A percentile compares a stretch with the other conserved stretches of the same genome.
Evolutionary conservation across 768 basidiomycete species (phyloP).

Genomic region (Mycena polygramma): DNA sequence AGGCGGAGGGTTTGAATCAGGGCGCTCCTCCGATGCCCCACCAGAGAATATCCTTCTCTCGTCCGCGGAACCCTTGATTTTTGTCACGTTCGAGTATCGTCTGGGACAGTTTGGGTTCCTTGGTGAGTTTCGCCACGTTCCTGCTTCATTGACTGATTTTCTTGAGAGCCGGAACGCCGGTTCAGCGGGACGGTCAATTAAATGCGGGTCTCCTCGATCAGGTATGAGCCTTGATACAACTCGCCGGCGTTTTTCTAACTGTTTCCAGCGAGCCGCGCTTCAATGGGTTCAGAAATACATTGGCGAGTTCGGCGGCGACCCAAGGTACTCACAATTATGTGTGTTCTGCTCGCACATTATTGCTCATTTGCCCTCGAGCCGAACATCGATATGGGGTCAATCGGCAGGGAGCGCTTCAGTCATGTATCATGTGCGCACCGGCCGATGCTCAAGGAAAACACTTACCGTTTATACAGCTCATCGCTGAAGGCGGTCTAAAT

Average conservation of each 20-base stretch:
- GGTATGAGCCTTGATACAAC: constrained; percentile 7
- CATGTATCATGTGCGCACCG: too few species aligned
- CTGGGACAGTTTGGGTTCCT: constrained; percentile 58
- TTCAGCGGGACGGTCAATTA: constrained; percentile 46
- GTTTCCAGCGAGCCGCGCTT: constrained; percentile 50
- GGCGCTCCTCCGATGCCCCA: constrained; percentile 47
- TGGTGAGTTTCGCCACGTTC: constrained; percentile 37
- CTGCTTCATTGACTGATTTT: neutral
- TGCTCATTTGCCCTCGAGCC: too few species aligned
- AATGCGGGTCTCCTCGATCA: constrained; percentile 54
- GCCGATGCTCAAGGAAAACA: too few species aligned
- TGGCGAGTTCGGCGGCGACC: constrained; percentile 54
- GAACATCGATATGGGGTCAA: too few species aligned
- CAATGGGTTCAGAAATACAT: constrained; percentile 56
- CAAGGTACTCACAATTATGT: too few species aligned
- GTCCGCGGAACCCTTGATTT: constrained; percentile 51
- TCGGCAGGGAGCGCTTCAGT: too few species aligned
- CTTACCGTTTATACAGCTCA: constrained; percentile 34
- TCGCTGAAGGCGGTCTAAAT: constrained; percentile 52
- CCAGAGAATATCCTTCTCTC: constrained; percentile 50
- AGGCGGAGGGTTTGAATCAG: constrained; percentile 60
- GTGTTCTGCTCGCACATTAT: too few species aligned
- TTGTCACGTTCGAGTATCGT: constrained; percentile 58
- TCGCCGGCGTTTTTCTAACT: too few species aligned
- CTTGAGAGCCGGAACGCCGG: constrained; percentile 47